Evolutionary conservation across 2,329 filamentous ascomycete species (phyloP).

Genomic region (Cytospora leucostoma): DNA sequence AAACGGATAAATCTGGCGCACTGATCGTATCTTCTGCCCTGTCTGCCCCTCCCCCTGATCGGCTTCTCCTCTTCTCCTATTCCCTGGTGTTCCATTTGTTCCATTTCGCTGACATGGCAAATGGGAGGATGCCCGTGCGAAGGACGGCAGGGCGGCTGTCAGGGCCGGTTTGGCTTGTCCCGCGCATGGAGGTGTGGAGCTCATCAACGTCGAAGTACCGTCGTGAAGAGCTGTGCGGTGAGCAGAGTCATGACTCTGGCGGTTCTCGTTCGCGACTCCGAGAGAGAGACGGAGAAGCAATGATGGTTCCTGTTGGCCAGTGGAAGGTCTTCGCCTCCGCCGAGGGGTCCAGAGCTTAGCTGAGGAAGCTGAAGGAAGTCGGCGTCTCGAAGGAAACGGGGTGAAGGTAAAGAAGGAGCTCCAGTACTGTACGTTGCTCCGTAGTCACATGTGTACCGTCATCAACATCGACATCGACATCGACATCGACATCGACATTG

Average conservation of each 20-base stretch:
- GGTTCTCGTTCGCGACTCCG: background rate
- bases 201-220: constrained; percentile 6
- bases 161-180: constrained; percentile 17
- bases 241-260: background rate
- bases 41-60: constrained; percentile 15
- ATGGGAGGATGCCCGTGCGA: constrained; percentile 11
- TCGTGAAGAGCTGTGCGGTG: constrained; percentile 19
- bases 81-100: constrained; percentile 10
- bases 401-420: background rate
- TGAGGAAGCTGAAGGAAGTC: background rate
- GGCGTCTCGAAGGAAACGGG: too few species aligned
- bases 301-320: background rate
- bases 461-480: background rate
- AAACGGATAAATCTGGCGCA: background rate
- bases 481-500: background rate
- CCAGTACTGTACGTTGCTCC: background rate
- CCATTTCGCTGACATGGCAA: constrained; percentile 18
- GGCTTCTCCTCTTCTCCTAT: constrained; percentile 12
- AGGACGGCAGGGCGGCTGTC: constrained; percentile 2
- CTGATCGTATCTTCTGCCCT: background rate
- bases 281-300: background rate
- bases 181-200: constrained; percentile 12
- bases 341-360: background rate
- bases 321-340: background rate
- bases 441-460: background rate